phyloP scores from a whole-genome alignment of 805 yeast genomes.

The Metschnikowia lunata region DNA sequence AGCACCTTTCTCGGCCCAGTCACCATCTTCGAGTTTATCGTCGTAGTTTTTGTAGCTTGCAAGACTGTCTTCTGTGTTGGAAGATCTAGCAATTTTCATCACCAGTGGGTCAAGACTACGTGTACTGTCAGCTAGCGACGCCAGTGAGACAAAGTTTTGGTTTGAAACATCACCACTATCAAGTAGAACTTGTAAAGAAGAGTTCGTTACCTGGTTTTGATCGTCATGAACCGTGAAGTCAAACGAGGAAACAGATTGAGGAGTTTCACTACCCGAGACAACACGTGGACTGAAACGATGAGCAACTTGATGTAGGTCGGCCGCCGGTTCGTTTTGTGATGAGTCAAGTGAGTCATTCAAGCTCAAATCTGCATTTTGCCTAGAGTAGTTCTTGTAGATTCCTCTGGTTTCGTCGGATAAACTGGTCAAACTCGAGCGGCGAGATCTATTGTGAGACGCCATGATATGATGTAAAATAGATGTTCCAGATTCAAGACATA shows the following conservation, averaged over 20 bases:
- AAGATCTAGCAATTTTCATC: conserved; percentile 2
- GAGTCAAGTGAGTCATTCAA: conserved; percentile 9
- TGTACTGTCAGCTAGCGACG: conserved; percentile 2
- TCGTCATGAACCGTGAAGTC: conserved; percentile 25
- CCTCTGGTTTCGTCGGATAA: conserved; percentile 14
- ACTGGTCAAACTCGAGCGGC: conserved; percentile 13
- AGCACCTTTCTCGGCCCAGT: conserved; percentile 35
- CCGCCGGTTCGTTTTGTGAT: conserved; percentile 6
- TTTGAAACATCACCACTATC: conserved; percentile 25
- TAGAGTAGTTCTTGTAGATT: conserved; percentile 11
- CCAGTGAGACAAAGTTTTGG: conserved; percentile 14
- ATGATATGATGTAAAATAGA: not conserved
- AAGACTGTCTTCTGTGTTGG: conserved; percentile 7
- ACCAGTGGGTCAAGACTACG: conserved; percentile 1
- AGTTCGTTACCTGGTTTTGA: conserved; percentile 20
- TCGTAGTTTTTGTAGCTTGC: conserved; percentile 17
- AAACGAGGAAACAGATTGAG: conserved; percentile 26
- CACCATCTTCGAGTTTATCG: conserved; percentile 14
- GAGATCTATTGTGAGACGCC: conserved; percentile 5
- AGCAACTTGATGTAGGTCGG: not conserved
- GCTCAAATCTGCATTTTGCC: not conserved
- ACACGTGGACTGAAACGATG: conserved; percentile 6
- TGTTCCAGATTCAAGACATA: too few relatives aligned
- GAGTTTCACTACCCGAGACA: conserved; percentile 26
- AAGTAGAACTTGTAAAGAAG: conserved; percentile 34